phyloP scores from a whole-genome alignment of 306 rosid genomes.

The Abrus pulchellus region DNA sequence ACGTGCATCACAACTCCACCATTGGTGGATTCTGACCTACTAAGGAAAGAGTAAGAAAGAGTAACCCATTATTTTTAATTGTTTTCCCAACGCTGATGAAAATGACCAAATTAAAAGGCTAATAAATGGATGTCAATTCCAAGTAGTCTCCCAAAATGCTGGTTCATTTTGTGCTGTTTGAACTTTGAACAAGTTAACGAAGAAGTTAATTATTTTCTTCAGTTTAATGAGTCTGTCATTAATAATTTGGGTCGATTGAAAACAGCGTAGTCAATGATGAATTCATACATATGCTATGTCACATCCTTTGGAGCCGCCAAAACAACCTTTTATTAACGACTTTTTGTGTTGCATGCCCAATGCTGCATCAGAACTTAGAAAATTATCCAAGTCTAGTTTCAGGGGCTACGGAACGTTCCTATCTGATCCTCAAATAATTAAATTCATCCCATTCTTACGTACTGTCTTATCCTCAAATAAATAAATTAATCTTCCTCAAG shows the following conservation, averaged over 20 bases:
- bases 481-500: background rate
- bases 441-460: constrained; percentile 4
- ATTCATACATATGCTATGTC: background rate
- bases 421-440: constrained; percentile 8
- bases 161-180: background rate
- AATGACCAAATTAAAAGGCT: constrained; percentile 30
- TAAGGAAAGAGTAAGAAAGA: background rate
- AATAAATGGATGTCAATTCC: constrained; percentile 2
- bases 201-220: background rate
- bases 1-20: constrained; percentile 18
- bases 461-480: constrained; percentile 1
- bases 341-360: background rate
- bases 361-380: background rate
- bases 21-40: constrained; percentile 18
- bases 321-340: background rate
- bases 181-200: background rate
- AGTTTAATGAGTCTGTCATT: background rate
- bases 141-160: background rate
- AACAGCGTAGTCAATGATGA: background rate
- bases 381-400: constrained; percentile 12
- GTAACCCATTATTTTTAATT: background rate
- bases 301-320: background rate
- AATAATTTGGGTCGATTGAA: background rate
- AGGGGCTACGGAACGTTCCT: background rate
- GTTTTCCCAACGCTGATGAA: constrained; percentile 6